Base-by-base conservation (phyloP, 2,329 filamentous ascomycete species). In the Diplodia scrobiculata region DNA sequence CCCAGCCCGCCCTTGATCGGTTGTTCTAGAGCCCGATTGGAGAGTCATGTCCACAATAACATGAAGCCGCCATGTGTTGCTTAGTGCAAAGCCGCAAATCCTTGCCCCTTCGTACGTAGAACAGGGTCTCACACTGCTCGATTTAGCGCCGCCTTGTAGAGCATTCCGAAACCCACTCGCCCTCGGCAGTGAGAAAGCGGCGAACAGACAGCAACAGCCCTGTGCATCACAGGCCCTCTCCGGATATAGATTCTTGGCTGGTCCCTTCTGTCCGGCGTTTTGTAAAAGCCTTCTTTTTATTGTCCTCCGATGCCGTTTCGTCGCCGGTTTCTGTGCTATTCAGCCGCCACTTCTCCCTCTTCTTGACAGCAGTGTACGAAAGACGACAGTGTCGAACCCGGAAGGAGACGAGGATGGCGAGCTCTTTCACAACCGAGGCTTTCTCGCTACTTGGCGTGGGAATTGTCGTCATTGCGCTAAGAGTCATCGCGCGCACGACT, bases 391-490 rank as follows among this genome's bases (percentile, higher is more conserved):
- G n/a, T 29, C 25, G 10, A 14, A 11, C 5, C 29, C 27, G 9
- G 9, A 29, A 41, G 6, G n/a, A 27, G 17, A 34, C 11, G 9
- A 53, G 19, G 10, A 70, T 70, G 68, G 58, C 54, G 2, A 55
- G 63, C 59, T 67, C 68, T 47, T 69, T 69, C 63, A 69, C 67
- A 7, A 68, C 63, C 47, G 68, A 70, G 53, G 68, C 68, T 21
- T 70, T 70, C 63, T 69, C 68, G 13, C 63, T 71, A 19, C 68
- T 69, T 60, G 27, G 68, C 38, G 34, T 70, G 1, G 69, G 69
- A 19, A 63, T 72, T 6, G 63, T 64, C 2, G 64, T 70, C 45
- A 71, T 68, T 36, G 32, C 68, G 17, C 52, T 72, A 27, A 62
- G 69, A 32, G 69, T 68, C 21, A 67, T 68, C 62, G 70, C 70